Percentiles rank a stretch among this genome's conserved stretches.
Evolutionary conservation across 1,139 yeast species (phyloP).

Genomic region (Pichia sp.): DNA sequence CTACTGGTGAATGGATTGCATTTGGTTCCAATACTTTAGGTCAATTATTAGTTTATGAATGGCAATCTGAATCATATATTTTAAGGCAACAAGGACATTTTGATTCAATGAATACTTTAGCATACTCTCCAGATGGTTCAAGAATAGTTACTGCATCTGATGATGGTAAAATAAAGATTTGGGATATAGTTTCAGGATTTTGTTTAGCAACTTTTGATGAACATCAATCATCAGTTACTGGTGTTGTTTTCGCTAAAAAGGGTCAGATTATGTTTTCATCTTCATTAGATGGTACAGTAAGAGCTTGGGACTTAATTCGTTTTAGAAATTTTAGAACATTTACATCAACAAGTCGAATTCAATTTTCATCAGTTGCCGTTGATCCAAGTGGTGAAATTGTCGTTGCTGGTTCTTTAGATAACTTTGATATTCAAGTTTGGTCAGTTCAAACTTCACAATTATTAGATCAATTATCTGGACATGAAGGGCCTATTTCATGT

Average conservation of each 20-base stretch:
- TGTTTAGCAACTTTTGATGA: constrained; percentile 89
- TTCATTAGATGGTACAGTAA: constrained; percentile 91
- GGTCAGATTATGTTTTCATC: constrained; percentile 90
- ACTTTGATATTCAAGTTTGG: constrained; percentile 91
- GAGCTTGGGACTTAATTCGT: constrained; percentile 94
- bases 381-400: constrained; percentile 98
- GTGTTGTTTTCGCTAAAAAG: constrained; percentile 74
- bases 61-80: constrained; percentile 97
- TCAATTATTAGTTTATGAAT: constrained; percentile 93
- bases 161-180: constrained; percentile 92
- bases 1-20: constrained; percentile 94
- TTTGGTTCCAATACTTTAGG: constrained; percentile 89
- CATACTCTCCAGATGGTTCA: constrained; percentile 94
- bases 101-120: constrained; percentile 76
- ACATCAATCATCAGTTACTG: constrained; percentile 85
- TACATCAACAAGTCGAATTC: constrained; percentile 84
- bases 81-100: constrained; percentile 96
- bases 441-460: constrained; percentile 94
- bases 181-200: constrained; percentile 94
- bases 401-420: constrained; percentile 90
- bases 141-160: constrained; percentile 90
- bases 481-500: constrained; percentile 91
- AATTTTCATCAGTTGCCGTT: constrained; percentile 83
- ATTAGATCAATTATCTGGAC: constrained; percentile 82
- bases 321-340: constrained; percentile 92